A percentile compares a stretch with the other conserved stretches of the same genome.
These are phyloP conservation scores for Trypanosoma cruzi DNA, from an alignment of 208 protist genomes.

Conservation along the genomic window DNA sequence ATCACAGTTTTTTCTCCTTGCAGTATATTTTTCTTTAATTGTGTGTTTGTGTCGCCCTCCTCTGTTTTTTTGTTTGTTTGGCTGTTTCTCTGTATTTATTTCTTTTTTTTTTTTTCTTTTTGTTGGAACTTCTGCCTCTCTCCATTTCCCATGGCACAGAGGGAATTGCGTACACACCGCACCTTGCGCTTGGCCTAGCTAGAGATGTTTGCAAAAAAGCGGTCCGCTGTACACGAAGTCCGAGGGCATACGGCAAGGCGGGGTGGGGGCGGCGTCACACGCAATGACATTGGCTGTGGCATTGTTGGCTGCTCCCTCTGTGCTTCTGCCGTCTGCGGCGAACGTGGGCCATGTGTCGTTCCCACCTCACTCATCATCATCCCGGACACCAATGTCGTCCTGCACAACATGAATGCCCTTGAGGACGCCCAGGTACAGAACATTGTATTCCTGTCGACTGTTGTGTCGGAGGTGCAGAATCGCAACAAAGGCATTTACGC, in stretches of 20 bases:
- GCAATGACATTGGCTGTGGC: constrained; percentile 86
- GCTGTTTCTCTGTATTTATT: constrained; percentile 9
- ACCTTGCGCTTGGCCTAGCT: too few species aligned
- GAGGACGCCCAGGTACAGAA: constrained; percentile 80
- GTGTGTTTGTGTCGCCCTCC: not conserved
- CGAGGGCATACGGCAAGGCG: constrained; percentile 23
- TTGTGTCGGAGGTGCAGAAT: constrained; percentile 90
- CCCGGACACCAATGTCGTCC: constrained; percentile 91
- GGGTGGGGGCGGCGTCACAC: constrained; percentile 39
- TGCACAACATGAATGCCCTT: constrained; percentile 93
- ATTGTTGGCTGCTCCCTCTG: constrained; percentile 60
- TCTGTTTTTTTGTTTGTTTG: constrained; percentile 6
- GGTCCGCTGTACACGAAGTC: constrained; percentile 50
- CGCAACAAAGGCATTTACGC: constrained; percentile 90
- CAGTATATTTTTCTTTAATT: not conserved
- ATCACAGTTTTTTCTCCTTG: not conserved
- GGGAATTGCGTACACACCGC: not conserved
- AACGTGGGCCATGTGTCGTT: constrained; percentile 30
- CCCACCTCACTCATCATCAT: constrained; percentile 55
- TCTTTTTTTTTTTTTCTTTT: constrained; percentile 13
- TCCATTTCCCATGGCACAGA: too few species aligned
- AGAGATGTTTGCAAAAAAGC: constrained; percentile 84
- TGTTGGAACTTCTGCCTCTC: not conserved
- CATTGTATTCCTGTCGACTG: constrained; percentile 89
- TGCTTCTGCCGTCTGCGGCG: constrained; percentile 29